These are phyloP conservation scores for Leishmania lainsoni DNA, from an alignment of 208 protist genomes.

Conservation along the genomic window DNA sequence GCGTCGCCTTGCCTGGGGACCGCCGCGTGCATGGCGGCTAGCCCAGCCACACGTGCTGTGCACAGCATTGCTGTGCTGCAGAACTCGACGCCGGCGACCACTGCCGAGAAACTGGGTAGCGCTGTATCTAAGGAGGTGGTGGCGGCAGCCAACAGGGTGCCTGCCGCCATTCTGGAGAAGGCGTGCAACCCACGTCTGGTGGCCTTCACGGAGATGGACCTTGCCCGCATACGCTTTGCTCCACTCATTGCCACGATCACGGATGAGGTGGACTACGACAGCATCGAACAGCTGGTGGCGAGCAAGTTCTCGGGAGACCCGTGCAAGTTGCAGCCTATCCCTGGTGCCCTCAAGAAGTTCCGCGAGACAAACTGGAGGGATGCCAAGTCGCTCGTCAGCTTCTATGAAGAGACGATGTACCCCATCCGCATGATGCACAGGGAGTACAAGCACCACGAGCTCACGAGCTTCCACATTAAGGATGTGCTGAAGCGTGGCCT, in stretches of 20 bases:
- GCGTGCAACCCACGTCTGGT: conserved; percentile 53
- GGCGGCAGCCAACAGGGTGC: conserved; percentile 55
- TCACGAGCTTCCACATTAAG: conserved; percentile 86
- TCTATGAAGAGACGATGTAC: conserved; percentile 89
- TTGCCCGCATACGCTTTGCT: conserved; percentile 64
- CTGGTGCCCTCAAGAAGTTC: conserved; percentile 72
- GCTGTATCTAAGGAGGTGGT: conserved; percentile 51
- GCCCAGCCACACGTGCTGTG: conserved; percentile 33
- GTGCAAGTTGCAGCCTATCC: conserved; percentile 40
- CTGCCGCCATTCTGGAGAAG: conserved; percentile 50
- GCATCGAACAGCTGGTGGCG: conserved; percentile 64
- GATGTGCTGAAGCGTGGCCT: conserved; percentile 89
- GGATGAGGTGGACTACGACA: conserved; percentile 57
- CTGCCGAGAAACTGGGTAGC: conserved; percentile 49
- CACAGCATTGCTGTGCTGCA: conserved; percentile 58
- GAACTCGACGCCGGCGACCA: conserved; percentile 41
- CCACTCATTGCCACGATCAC: conserved; percentile 61
- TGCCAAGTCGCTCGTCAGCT: conserved; percentile 51
- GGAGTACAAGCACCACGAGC: conserved; percentile 65
- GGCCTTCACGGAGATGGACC: conserved; percentile 69
- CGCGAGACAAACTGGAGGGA: conserved; percentile 64
- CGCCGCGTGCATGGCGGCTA: conserved; percentile 11
- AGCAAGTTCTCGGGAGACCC: conserved; percentile 28
- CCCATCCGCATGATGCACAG: conserved; percentile 58
- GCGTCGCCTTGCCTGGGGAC: conserved; percentile 28